These are phyloP conservation scores for Solanum rostratum DNA, from an alignment of 257 asterid species.

Conservation along the genomic window DNA sequence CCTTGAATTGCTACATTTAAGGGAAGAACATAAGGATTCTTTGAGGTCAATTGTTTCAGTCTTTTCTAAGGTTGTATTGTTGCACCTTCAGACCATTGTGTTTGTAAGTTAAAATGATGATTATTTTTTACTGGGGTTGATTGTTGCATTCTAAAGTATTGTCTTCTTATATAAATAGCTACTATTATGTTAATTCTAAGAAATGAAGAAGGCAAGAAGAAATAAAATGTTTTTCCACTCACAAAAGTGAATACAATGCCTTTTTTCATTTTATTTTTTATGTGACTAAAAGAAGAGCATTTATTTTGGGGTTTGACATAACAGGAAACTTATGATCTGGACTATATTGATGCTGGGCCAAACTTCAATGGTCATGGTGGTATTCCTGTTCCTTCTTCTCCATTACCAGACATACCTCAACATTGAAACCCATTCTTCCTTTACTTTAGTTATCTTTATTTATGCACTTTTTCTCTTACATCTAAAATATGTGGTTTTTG, in stretches of 20 bases:
- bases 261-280: too few relatives aligned
- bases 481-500: not conserved
- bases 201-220: too few relatives aligned
- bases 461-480: not conserved
- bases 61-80: not conserved
- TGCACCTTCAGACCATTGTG: too few relatives aligned
- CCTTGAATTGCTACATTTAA: not conserved
- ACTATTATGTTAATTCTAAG: not conserved
- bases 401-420: not conserved
- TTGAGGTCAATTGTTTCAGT: too few relatives aligned
- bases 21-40: too few relatives aligned
- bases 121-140: not conserved
- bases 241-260: too few relatives aligned
- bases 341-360: constrained; percentile 46
- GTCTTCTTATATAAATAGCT: not conserved
- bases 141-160: not conserved
- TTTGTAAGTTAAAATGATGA: too few relatives aligned
- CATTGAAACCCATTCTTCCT: not conserved
- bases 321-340: constrained; percentile 34
- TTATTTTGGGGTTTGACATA: not conserved
- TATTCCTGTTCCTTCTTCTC: constrained; percentile 7
- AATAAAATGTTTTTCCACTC: not conserved
- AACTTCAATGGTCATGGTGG: constrained; percentile 26
- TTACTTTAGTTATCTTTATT: not conserved
- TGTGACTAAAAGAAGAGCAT: not conserved